Conservation (phyloP, 2,329 filamentous ascomycete species). For the Talaromyces sp. region DNA sequence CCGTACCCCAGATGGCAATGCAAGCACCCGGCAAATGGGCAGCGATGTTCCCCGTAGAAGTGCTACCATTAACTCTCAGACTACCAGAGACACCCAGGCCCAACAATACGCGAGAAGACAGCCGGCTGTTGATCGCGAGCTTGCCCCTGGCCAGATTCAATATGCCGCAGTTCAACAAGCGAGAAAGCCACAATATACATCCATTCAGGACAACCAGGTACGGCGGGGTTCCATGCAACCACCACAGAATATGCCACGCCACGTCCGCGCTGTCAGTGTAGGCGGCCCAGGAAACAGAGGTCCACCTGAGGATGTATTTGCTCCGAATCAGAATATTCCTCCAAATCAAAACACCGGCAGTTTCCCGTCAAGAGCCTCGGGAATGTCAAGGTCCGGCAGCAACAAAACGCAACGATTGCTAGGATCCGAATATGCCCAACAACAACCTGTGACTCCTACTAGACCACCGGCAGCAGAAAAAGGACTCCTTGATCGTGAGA, state of each 20-base stretch:
- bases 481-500: conserved; percentile 3
- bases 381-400: conserved; percentile 3
- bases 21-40: conserved; percentile 13
- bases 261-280: conserved; percentile 1
- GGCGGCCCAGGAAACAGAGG: neutral
- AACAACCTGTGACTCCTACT: conserved; percentile 2
- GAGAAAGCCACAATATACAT: conserved; percentile 20
- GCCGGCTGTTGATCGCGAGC: conserved; percentile 1
- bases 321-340: neutral
- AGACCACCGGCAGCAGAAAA: conserved; percentile 3
- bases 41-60: conserved; percentile 14
- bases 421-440: neutral
- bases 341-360: neutral
- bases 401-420: conserved; percentile 2
- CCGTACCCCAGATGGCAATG: conserved; percentile 2
- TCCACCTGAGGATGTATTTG: no score
- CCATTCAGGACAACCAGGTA: conserved; percentile 14
- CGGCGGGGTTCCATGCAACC: conserved; percentile 17
- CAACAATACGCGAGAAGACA: conserved; percentile 10
- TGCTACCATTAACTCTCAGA: conserved; percentile 15
- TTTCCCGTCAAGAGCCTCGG: neutral
- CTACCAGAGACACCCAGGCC: conserved; percentile 12
- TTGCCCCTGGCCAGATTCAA: conserved; percentile 14
- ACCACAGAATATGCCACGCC: neutral
- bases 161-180: conserved; percentile 15